Evolutionary conservation across 75 land plant species (phyloP).

Genomic region (Selaginella tamariscina): DNA sequence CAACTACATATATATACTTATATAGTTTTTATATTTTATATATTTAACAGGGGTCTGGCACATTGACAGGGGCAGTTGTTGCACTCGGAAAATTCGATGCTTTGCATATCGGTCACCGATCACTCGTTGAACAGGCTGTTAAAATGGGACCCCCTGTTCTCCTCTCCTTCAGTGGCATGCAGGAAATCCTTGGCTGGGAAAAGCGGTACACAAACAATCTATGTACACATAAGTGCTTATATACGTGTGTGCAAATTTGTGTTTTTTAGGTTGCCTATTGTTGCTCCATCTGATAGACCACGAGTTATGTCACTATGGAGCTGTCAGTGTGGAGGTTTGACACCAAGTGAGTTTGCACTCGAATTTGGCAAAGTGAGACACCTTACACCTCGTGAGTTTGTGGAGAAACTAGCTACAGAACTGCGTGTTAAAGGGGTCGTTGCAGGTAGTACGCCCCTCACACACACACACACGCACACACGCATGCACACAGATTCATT

Average conservation of each 20-base stretch:
- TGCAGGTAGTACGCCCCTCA: slow-evolving; percentile 19
- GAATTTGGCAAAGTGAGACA: slow-evolving; percentile 72
- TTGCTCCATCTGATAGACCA: slow-evolving; percentile 76
- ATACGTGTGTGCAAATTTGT: neutral
- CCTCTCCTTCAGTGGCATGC: slow-evolving; percentile 77
- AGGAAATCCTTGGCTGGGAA: slow-evolving; percentile 81
- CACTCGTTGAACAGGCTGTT: slow-evolving; percentile 78
- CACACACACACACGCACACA: too few species aligned
- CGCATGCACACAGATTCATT: too few species aligned
- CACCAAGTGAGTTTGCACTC: slow-evolving; percentile 50
- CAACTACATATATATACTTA: too few species aligned
- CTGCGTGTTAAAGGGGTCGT: slow-evolving; percentile 36
- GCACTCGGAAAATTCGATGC: slow-evolving; percentile 96
- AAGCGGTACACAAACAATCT: too few species aligned
- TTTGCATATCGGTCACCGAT: slow-evolving; percentile 80
- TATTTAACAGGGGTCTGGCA: slow-evolving; percentile 1
- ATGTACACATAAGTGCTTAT: too few species aligned
- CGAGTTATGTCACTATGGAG: slow-evolving; percentile 82
- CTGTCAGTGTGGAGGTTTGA: slow-evolving; percentile 42
- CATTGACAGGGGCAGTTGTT: slow-evolving; percentile 57
- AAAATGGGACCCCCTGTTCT: slow-evolving; percentile 58
- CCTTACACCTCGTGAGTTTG: slow-evolving; percentile 75
- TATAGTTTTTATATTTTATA: too few species aligned
- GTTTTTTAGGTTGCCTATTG: slow-evolving; percentile 61
- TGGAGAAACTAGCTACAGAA: slow-evolving; percentile 68